phyloP scores from a whole-genome alignment of 2,329 filamentous ascomycete species.

The Claviceps africana region DNA sequence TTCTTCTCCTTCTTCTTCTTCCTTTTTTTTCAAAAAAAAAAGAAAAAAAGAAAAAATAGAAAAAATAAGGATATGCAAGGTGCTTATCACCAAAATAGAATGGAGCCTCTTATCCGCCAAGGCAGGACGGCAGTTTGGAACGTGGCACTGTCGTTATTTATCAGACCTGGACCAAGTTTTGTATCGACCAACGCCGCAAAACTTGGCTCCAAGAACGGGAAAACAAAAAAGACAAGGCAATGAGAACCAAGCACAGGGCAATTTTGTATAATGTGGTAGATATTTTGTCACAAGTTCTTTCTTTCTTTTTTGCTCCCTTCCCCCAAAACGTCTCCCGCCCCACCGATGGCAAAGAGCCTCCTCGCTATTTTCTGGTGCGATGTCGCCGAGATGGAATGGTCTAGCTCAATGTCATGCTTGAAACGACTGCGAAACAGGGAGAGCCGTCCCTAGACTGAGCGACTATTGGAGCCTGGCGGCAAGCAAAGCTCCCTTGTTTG shows the following conservation, averaged over 20 bases:
- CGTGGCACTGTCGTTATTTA: conserved; percentile 3
- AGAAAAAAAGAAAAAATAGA: no score
- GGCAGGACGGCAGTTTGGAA: background rate
- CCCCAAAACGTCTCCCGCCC: background rate
- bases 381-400: conserved; percentile 1
- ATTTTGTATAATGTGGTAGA: conserved; percentile 4
- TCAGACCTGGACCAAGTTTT: conserved; percentile 1
- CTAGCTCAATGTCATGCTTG: conserved; percentile 3
- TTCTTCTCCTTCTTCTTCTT: no score
- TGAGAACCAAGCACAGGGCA: conserved; percentile 2
- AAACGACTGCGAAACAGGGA: background rate
- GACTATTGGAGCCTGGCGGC: background rate
- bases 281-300: conserved; percentile 1
- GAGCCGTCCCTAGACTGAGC: background rate
- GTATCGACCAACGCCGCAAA: background rate
- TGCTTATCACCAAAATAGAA: conserved; percentile 1
- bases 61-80: conserved; percentile 2
- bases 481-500: background rate
- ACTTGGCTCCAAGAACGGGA: background rate
- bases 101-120: conserved; percentile 1
- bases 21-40: background rate
- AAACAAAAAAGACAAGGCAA: background rate
- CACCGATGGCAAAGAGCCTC: background rate
- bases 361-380: conserved; percentile 1
- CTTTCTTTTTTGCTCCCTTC: background rate